Conservation (phyloP, 169 alveolate genomes). For the Cryptosporidium canis region DNA sequence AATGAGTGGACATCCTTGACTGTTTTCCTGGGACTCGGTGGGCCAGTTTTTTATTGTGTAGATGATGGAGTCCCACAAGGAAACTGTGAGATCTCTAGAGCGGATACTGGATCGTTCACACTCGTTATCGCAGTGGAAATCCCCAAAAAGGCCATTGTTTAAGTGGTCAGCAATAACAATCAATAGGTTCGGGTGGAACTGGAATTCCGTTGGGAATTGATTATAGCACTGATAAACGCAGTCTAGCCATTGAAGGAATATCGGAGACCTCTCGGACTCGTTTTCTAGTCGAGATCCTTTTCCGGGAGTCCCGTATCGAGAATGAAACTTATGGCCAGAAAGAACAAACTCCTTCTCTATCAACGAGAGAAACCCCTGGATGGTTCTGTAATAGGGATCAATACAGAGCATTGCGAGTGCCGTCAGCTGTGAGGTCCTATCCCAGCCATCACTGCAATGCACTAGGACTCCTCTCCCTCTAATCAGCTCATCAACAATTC, state of each 20-base stretch:
- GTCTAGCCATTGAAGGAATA: slow-evolving; percentile 88
- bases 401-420: slow-evolving; percentile 81
- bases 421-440: slow-evolving; percentile 88
- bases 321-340: slow-evolving; percentile 87
- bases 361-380: slow-evolving; percentile 85
- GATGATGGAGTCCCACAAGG: slow-evolving; percentile 52
- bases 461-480: slow-evolving; percentile 73
- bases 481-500: slow-evolving; percentile 72
- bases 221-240: slow-evolving; percentile 81
- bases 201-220: slow-evolving; percentile 87
- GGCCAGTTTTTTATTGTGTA: not conserved
- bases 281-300: slow-evolving; percentile 72
- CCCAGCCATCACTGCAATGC: slow-evolving; percentile 93
- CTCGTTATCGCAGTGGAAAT: slow-evolving; percentile 82
- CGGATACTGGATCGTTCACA: slow-evolving; percentile 12
- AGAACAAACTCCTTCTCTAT: slow-evolving; percentile 88
- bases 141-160: slow-evolving; percentile 83
- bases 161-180: slow-evolving; percentile 80
- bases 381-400: slow-evolving; percentile 87
- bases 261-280: slow-evolving; percentile 85
- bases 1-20: not conserved
- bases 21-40: not conserved
- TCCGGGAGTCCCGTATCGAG: slow-evolving; percentile 83
- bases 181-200: slow-evolving; percentile 82
- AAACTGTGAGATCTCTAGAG: slow-evolving; percentile 5